Percentiles rank a stretch among this genome's conserved stretches.
Conservation (phyloP, 148 eudicot species). For the Rhododendron ferrugineum region DNA sequence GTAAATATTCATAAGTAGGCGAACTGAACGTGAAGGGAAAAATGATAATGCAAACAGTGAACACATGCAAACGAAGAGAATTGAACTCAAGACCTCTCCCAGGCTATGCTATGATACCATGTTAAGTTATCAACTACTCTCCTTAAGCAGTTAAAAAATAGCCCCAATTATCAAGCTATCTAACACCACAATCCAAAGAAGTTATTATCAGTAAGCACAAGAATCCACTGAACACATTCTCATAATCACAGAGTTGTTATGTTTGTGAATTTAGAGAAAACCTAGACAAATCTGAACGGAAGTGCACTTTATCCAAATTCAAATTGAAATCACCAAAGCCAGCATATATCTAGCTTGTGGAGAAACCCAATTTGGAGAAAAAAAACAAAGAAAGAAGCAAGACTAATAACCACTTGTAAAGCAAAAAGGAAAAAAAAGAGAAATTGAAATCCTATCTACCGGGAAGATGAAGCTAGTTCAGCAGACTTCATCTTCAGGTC, state of each 20-base stretch:
- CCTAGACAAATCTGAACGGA: background rate
- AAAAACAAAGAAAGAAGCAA: background rate
- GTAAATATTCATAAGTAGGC: background rate
- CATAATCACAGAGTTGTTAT: background rate
- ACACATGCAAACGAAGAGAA: background rate
- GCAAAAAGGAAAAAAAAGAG: background rate
- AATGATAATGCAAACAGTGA: background rate
- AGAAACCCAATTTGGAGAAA: background rate
- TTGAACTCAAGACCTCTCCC: background rate
- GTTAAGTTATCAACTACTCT: background rate
- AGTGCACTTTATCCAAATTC: background rate
- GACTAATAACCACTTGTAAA: background rate
- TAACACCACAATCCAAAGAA: background rate
- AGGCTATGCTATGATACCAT: background rate
- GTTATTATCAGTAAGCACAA: background rate
- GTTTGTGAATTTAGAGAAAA: background rate
- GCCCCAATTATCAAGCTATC: background rate
- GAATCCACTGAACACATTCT: background rate
- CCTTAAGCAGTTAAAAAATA: background rate
- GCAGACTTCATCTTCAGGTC: slow-evolving; percentile 23
- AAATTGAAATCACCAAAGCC: background rate
- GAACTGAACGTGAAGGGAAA: background rate
- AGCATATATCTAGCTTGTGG: background rate
- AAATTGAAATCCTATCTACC: background rate
- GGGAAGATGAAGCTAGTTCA: slow-evolving; percentile 13